Conservation (phyloP, 1,139 yeast species). For the Geotrichum fermentans region DNA sequence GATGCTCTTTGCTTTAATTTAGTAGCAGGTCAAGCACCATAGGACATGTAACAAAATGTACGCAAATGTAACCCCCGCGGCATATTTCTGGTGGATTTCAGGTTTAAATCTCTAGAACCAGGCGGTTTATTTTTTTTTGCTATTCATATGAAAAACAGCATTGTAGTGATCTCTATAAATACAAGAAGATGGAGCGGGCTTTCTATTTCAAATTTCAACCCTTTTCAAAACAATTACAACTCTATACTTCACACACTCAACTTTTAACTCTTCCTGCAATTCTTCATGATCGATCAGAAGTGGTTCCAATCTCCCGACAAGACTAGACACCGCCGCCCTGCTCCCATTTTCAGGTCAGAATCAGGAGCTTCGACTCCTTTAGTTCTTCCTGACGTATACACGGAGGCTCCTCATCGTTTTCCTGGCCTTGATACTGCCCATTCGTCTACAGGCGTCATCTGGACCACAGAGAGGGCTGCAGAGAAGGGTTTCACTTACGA, state of each 20-base stretch:
- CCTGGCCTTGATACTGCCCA: slow-evolving; percentile 62
- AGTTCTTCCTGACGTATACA: slow-evolving; percentile 35
- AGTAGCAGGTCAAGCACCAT: background rate
- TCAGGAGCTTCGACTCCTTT: slow-evolving; percentile 34
- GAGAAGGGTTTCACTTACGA: slow-evolving; percentile 56
- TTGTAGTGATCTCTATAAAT: no score
- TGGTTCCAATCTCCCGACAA: slow-evolving; percentile 16
- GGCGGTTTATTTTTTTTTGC: no score
- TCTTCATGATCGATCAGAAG: background rate
- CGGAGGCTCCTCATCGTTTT: slow-evolving; percentile 38
- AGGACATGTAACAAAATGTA: slow-evolving; percentile 3
- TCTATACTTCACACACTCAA: no score
- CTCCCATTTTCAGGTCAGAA: slow-evolving; percentile 26
- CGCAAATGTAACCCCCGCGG: background rate
- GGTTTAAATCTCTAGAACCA: no score
- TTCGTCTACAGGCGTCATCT: slow-evolving; percentile 63
- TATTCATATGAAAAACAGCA: no score
- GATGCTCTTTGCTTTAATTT: no score
- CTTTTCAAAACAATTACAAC: no score
- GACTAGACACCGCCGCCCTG: slow-evolving; percentile 2
- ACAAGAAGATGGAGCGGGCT: no score
- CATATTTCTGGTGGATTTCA: no score
- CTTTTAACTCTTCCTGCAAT: no score
- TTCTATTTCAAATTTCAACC: no score
- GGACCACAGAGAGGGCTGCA: slow-evolving; percentile 64